Conservation (phyloP, 768 basidiomycete species). For the Chlorophyllum brunneum region DNA sequence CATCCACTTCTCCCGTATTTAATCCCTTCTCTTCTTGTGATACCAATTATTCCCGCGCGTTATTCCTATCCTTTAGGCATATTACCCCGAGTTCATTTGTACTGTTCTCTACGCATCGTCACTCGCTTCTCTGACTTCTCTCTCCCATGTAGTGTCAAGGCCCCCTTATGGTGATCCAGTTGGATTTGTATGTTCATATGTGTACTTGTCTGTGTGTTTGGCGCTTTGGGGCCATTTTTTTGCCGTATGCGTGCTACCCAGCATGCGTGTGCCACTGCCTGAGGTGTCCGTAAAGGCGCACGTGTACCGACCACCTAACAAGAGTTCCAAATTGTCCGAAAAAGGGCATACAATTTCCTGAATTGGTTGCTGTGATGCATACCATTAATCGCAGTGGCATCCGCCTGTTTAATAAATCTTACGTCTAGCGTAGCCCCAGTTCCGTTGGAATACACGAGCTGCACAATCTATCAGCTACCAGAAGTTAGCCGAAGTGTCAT, state of each 20-base stretch:
- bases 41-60: not conserved
- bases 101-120: not conserved
- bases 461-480: too few species aligned
- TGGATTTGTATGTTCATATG: slow-evolving; percentile 2
- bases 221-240: too few species aligned
- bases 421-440: too few species aligned
- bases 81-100: slow-evolving; percentile 7
- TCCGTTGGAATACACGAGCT: too few species aligned
- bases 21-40: not conserved
- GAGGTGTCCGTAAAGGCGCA: too few species aligned
- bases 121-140: not conserved
- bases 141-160: not conserved
- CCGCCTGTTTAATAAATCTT: too few species aligned
- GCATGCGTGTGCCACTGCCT: too few species aligned
- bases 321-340: too few species aligned
- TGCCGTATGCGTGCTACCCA: too few species aligned
- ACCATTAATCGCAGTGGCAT: not conserved
- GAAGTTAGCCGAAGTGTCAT: too few species aligned
- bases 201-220: not conserved
- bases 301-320: too few species aligned
- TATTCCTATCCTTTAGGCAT: not conserved
- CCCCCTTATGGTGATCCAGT: not conserved
- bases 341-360: slow-evolving; percentile 9
- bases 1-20: not conserved
- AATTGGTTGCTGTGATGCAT: slow-evolving; percentile 2